These are phyloP conservation scores for Candida krabiensis DNA, from an alignment of 805 yeast species.

Conservation along the genomic window DNA sequence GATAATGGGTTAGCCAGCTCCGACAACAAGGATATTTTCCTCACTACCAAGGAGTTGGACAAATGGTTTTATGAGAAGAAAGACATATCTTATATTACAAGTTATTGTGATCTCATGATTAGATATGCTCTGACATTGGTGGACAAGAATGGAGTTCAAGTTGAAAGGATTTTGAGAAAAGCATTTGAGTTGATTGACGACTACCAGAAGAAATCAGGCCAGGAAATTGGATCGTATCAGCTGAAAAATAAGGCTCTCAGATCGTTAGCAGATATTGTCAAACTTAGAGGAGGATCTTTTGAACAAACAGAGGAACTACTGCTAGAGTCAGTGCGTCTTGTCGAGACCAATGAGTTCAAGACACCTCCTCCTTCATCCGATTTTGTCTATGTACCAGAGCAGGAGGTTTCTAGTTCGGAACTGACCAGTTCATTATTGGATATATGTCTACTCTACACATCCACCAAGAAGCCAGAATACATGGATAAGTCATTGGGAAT, in stretches of 20 bases:
- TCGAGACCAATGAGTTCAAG: constrained; percentile 25
- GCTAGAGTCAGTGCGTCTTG: constrained; percentile 28
- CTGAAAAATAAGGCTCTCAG: constrained; percentile 36
- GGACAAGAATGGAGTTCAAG: constrained; percentile 23
- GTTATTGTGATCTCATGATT: constrained; percentile 38
- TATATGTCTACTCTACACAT: constrained; percentile 28
- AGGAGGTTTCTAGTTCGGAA: constrained; percentile 20
- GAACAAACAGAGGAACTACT: constrained; percentile 30
- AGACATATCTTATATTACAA: constrained; percentile 32
- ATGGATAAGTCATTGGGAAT: constrained; percentile 35
- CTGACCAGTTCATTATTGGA: constrained; percentile 32
- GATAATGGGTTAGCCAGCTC: constrained; percentile 20
- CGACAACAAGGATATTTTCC: constrained; percentile 15
- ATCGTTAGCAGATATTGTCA: constrained; percentile 35
- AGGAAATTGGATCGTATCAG: constrained; percentile 25
- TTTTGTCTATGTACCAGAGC: constrained; percentile 22
- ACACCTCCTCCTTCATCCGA: constrained; percentile 5
- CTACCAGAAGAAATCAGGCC: constrained; percentile 24
- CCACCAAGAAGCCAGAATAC: constrained; percentile 19
- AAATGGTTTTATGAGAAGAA: constrained; percentile 29
- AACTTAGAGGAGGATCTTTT: constrained; percentile 18
- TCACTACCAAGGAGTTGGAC: constrained; percentile 23
- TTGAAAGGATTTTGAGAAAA: constrained; percentile 26
- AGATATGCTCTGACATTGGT: constrained; percentile 39
- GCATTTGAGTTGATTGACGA: constrained; percentile 32